Percentiles rank a stretch among this genome's conserved stretches.
These are phyloP conservation scores for Tolypocladium ovalisporum DNA, from an alignment of 2,329 filamentous ascomycete genomes.

Conservation along the genomic window DNA sequence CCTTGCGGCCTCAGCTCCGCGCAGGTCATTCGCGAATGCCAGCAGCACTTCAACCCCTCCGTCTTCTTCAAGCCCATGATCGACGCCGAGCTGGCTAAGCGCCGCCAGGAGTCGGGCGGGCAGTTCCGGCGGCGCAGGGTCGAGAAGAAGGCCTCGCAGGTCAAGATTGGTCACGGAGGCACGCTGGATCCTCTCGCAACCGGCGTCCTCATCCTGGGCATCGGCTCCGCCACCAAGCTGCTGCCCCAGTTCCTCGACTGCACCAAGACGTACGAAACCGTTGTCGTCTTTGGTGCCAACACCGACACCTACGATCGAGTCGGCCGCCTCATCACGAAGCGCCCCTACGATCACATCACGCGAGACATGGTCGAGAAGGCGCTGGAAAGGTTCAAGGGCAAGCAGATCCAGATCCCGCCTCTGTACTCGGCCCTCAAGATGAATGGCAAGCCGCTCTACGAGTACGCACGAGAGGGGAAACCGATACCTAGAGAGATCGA, in stretches of 20 bases:
- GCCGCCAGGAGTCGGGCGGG: slow-evolving; percentile 43
- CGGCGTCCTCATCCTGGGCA: slow-evolving; percentile 79
- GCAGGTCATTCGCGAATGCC: slow-evolving; percentile 80
- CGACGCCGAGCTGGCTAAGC: slow-evolving; percentile 45
- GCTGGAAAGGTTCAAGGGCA: slow-evolving; percentile 64
- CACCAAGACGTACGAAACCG: slow-evolving; percentile 86
- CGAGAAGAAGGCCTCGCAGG: slow-evolving; percentile 50
- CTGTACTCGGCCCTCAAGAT: slow-evolving; percentile 90
- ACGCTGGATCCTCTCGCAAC: slow-evolving; percentile 92
- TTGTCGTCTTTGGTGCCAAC: slow-evolving; percentile 80
- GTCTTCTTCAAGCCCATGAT: slow-evolving; percentile 70
- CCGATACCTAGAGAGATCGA: slow-evolving; percentile 78
- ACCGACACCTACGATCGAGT: slow-evolving; percentile 87
- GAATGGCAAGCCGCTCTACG: slow-evolving; percentile 87
- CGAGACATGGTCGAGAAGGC: slow-evolving; percentile 67
- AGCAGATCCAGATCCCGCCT: slow-evolving; percentile 80
- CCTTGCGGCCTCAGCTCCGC: slow-evolving; percentile 79
- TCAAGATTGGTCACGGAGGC: slow-evolving; percentile 94
- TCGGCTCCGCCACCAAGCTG: slow-evolving; percentile 79
- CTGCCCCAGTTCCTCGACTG: slow-evolving; percentile 72
- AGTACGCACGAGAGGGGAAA: slow-evolving; percentile 86
- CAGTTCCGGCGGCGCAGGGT: slow-evolving; percentile 48
- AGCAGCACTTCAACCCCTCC: slow-evolving; percentile 75
- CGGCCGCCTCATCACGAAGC: slow-evolving; percentile 70
- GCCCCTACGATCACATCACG: slow-evolving; percentile 72